Conservation (phyloP, 495 filamentous ascomycete species). For the Haplographium delicatum region DNA sequence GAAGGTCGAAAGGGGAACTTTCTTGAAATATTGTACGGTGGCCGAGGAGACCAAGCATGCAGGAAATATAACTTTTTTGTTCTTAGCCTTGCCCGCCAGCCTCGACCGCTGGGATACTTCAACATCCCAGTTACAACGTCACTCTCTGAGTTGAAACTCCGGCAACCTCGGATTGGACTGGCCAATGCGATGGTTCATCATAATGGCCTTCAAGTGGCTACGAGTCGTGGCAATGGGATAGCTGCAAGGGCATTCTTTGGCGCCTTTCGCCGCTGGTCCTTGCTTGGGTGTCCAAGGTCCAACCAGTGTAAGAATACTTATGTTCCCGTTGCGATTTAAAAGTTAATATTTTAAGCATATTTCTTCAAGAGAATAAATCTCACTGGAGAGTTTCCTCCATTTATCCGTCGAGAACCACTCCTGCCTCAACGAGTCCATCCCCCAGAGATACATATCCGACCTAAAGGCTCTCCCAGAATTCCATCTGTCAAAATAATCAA, state of each 20-base stretch:
- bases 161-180: too few relatives aligned
- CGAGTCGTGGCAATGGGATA: not conserved
- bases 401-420: not conserved
- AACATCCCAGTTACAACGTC: too few relatives aligned
- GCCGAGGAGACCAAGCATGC: not conserved
- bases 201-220: conserved; percentile 1
- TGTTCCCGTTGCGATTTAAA: not conserved
- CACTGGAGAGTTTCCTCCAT: too few relatives aligned
- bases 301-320: not conserved
- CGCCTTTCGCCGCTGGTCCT: conserved; percentile 1
- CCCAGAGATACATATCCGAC: not conserved
- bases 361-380: too few relatives aligned
- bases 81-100: not conserved
- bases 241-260: conserved; percentile 7
- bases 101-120: not conserved
- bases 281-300: not conserved
- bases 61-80: conserved; percentile 1
- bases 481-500: not conserved
- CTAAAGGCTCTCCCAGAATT: not conserved
- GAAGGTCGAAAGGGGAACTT: not conserved
- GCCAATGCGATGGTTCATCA: conserved; percentile 3
- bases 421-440: not conserved
- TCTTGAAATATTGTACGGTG: conserved; percentile 2
- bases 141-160: too few relatives aligned
- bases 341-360: too few relatives aligned